Evolutionary conservation across 2,329 filamentous ascomycete genomes (phyloP), one percentile per base, ranked within the genome.

Genomic region (Escovopsis weberi): DNA sequence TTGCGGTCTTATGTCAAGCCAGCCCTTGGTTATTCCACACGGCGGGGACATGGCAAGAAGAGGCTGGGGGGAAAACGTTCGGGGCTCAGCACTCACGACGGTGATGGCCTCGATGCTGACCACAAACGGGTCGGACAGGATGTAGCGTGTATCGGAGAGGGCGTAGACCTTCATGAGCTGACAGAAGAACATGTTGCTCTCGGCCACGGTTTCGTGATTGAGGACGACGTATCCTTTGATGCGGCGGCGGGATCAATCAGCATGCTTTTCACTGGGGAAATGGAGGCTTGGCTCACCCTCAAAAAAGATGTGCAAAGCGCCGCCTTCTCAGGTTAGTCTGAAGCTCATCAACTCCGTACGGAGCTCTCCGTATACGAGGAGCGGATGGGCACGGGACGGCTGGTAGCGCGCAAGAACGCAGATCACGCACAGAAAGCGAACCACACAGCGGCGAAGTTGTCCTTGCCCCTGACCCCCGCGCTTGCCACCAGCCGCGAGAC

Each of bases 91-190:
- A 50, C 78, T 54, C 63, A 88, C 82, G 36, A 78, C 78, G 1
- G 87, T 94, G 48, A 94, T 76, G 15, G 73, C 77, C 68, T 94
- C 87, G 60, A 94, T 80, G 59, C 83, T 88, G n/a, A 94, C 67
- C 51, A 91, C 86, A 53, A 94, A 87, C 1, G 80, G 72, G 55
- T 91, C 83, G 15, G 79, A 78, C 2, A 81, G 87, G 51, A 94
- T 66, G 56, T 94, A 94, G 37, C 87, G 74, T 43, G 86, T 93
- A 63, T 94, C 87, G 2, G 84, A 88, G 32, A 88, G 70, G 3
- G 84, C 73, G 58, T 94, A 94, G 61, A 94, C 87, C 58, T 94
- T 94, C 87, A 87, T 94, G 37, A 94, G 68, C 65, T 94, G 85
- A 3, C 81, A 85, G 44, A 88, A 81, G 7, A 91, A 63, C 43